Conservation (phyloP, 169 alveolate species). For the Plasmodium vivax region DNA sequence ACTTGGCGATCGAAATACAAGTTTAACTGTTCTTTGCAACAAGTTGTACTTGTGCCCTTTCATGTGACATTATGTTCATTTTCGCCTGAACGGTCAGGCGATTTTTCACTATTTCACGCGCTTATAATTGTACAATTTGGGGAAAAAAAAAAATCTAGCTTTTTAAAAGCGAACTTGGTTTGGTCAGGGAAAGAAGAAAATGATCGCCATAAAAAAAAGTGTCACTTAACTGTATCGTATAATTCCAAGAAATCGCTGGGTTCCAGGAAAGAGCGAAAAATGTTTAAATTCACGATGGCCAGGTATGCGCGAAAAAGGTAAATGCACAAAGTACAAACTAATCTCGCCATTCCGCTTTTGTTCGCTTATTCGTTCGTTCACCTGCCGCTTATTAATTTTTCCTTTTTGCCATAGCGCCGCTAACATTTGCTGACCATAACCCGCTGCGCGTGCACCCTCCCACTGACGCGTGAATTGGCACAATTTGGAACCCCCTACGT, state of each 20-base stretch:
- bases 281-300: background rate
- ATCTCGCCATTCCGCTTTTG: background rate
- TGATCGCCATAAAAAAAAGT: background rate
- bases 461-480: background rate
- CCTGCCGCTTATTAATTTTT: background rate
- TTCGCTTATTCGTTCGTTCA: background rate
- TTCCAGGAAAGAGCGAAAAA: background rate
- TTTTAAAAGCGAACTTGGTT: background rate
- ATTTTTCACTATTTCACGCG: background rate
- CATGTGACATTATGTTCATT: background rate
- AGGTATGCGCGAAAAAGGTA: background rate
- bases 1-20: background rate
- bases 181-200: background rate
- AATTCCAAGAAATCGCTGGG: background rate
- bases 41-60: background rate
- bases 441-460: background rate
- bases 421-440: background rate
- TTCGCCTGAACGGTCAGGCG: background rate
- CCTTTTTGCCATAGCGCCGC: background rate
- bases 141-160: background rate
- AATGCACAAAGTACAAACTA: background rate
- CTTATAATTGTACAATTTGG: background rate
- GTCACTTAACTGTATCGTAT: background rate
- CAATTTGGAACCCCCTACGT: background rate
- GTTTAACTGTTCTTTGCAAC: background rate